Percentiles rank a stretch among this genome's conserved stretches.
Conservation (phyloP, 768 basidiomycete species). For the Antrodiella citrinella region DNA sequence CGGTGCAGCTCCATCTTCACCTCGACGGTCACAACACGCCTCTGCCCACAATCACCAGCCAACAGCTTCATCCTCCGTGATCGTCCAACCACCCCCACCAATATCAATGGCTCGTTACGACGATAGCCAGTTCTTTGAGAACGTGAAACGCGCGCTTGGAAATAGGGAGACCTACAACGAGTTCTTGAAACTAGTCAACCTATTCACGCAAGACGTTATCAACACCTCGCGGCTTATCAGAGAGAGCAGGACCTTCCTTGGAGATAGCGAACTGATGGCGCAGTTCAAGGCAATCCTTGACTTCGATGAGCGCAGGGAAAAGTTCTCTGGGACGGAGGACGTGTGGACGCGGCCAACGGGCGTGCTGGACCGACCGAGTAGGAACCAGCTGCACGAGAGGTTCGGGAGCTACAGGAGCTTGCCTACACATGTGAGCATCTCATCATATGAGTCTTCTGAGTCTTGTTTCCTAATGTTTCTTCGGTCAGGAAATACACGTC, state of each 20-base stretch:
- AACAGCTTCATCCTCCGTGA: slow-evolving; percentile 6
- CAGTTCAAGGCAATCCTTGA: slow-evolving; percentile 83
- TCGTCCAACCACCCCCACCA: slow-evolving; percentile 8
- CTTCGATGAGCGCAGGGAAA: slow-evolving; percentile 68
- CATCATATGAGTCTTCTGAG: no score
- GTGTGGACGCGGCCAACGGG: slow-evolving; percentile 23
- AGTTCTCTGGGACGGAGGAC: slow-evolving; percentile 18
- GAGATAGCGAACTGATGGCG: slow-evolving; percentile 68
- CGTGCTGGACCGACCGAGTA: slow-evolving; percentile 34
- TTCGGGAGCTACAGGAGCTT: slow-evolving; percentile 89
- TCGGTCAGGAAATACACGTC: slow-evolving; percentile 72
- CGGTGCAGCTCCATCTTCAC: slow-evolving; percentile 20
- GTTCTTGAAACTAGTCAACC: slow-evolving; percentile 90
- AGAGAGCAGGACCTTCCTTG: slow-evolving; percentile 67
- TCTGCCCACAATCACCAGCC: slow-evolving; percentile 5
- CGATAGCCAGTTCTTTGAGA: slow-evolving; percentile 86
- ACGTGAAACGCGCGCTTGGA: slow-evolving; percentile 67
- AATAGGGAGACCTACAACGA: slow-evolving; percentile 82
- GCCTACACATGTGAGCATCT: slow-evolving; percentile 58
- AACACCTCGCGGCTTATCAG: slow-evolving; percentile 78
- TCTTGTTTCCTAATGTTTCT: slow-evolving; percentile 3
- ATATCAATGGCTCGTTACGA: slow-evolving; percentile 25
- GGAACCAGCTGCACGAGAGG: slow-evolving; percentile 60
- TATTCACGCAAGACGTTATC: slow-evolving; percentile 92
- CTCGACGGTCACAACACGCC: slow-evolving; percentile 16